A percentile compares a stretch with the other conserved stretches of the same genome.
Conservation (phyloP, 2,329 filamentous ascomycete genomes). For the Chaetomium globosum region DNA sequence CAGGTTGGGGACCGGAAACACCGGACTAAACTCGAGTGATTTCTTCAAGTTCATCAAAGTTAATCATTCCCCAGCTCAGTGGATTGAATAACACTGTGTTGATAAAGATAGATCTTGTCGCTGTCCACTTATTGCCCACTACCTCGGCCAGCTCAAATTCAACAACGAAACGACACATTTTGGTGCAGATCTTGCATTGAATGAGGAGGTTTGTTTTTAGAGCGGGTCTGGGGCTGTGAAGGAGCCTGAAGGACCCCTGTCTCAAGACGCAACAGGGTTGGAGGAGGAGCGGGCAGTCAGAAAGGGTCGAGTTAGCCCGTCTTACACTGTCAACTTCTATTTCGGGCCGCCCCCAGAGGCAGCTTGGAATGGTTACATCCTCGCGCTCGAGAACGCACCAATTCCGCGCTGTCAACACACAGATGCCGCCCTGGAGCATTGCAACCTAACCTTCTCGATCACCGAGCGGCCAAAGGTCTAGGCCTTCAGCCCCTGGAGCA, state of each 20-base stretch:
- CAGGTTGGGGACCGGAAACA: too few species aligned
- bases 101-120: not conserved
- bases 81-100: not conserved
- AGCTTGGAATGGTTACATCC: not conserved
- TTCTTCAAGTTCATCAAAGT: not conserved
- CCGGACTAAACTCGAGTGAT: not conserved
- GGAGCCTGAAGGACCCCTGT: not conserved
- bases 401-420: not conserved
- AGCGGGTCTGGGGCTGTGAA: conserved; percentile 5
- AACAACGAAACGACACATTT: not conserved
- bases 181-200: not conserved
- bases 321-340: conserved; percentile 12
- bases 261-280: not conserved
- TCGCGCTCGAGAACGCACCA: not conserved
- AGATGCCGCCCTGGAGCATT: not conserved
- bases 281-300: not conserved
- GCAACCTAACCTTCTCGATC: not conserved
- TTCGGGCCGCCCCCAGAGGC: not conserved
- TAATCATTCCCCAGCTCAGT: not conserved
- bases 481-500: not conserved
- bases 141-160: not conserved
- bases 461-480: not conserved
- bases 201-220: not conserved
- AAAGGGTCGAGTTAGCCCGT: conserved; percentile 8
- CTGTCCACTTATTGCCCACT: not conserved